These are phyloP conservation scores for Colletotrichum graminicola DNA, from an alignment of 2,329 filamentous ascomycete genomes.

Conservation along the genomic window DNA sequence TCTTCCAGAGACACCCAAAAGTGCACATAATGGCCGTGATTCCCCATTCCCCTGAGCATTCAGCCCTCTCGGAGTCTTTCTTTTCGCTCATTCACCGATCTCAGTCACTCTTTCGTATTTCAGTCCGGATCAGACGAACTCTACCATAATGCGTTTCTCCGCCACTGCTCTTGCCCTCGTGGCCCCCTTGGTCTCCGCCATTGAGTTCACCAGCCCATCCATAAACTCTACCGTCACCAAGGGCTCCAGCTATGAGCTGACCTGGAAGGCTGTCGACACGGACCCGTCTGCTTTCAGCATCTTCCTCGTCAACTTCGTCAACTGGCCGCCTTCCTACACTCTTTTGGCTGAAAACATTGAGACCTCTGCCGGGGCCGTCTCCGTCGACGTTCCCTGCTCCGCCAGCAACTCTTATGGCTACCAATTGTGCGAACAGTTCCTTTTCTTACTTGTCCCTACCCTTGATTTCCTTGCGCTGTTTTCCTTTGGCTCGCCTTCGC, in stretches of 20 bases:
- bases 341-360: constrained; percentile 52
- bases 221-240: constrained; percentile 53
- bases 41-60: constrained; percentile 5
- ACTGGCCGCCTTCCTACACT: constrained; percentile 57
- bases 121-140: constrained; percentile 29
- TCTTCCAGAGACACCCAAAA: background rate
- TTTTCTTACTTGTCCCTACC: constrained; percentile 39
- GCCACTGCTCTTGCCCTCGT: constrained; percentile 47
- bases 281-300: constrained; percentile 55
- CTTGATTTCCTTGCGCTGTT: background rate
- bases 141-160: constrained; percentile 46
- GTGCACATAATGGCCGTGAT: constrained; percentile 36
- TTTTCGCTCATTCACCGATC: constrained; percentile 31
- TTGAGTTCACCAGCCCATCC: constrained; percentile 49
- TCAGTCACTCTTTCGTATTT: constrained; percentile 39
- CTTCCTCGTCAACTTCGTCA: constrained; percentile 59
- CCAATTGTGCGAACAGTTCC: constrained; percentile 49
- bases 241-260: constrained; percentile 50
- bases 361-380: constrained; percentile 48
- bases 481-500: background rate
- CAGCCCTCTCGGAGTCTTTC: background rate
- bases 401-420: constrained; percentile 53
- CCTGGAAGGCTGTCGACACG: constrained; percentile 56
- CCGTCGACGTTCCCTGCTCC: constrained; percentile 55
- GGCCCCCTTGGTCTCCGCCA: constrained; percentile 49